Evolutionary conservation across 2,329 filamentous ascomycete species (phyloP), one percentile per base, ranked within the genome.

Genomic region (Samsoniella hepiali): DNA sequence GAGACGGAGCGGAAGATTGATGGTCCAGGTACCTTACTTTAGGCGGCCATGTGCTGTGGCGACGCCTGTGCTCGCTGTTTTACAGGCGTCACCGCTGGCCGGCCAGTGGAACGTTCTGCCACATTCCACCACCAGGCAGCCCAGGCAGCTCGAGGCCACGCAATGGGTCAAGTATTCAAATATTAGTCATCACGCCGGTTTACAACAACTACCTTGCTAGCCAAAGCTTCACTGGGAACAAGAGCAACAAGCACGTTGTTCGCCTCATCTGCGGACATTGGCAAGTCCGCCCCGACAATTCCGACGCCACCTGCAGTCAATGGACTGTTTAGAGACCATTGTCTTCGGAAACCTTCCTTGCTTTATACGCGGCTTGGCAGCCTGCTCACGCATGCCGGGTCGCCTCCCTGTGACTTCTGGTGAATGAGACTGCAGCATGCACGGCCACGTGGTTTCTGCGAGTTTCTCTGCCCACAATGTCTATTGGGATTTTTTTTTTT

Each of bases 1-100:
- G 67, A 50, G 47, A 56, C 68, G 73, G 72, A 66, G 62, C 76
- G 76, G 76, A 77, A 73, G 63, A 78, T 75, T 67, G 63, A 72
- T 76, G 67, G 68, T 75, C 67, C 75, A 67, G 50, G 40, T 17
- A 55, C 57, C 29, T n/a, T 51, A 40, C 6, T 74, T 49, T 56
- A 55, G 50, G 40, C 31, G 59, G 58, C 42, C 9, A 47, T 36
- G 59, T 40, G 31, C 60, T 62, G 60, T 62, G 60, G 60, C 60
- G 34, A 67, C 36, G 34, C 13, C 53, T 50, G 32, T 22, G 53
- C 6, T 13, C 2, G 47, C 13, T 15, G 8, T 17, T 34, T 27
- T 15, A 9, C 34, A 45, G 57, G 58, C 49, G 60, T 51, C 10
- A 29, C 17, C 15, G 59, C 40, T 47, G 38, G 40, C 40, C 51